Conservation (phyloP, 768 basidiomycete species). For the Exsudoporus frostii region DNA sequence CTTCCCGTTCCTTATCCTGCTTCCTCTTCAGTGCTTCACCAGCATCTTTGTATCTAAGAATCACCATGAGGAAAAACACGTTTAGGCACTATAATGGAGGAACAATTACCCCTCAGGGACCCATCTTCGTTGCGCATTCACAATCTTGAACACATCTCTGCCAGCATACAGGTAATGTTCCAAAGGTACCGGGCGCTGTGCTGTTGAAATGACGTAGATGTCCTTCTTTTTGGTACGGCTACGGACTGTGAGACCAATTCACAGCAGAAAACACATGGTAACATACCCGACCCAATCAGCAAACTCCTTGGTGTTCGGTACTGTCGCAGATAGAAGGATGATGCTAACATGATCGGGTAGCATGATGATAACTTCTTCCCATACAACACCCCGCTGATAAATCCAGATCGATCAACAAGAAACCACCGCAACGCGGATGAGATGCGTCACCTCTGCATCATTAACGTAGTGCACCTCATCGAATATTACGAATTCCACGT, state of each 20-base stretch:
- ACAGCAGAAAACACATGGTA: constrained; percentile 4
- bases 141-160: constrained; percentile 90
- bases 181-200: constrained; percentile 92
- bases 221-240: constrained; percentile 99
- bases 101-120: constrained; percentile 71
- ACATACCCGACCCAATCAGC: constrained; percentile 98
- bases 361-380: constrained; percentile 99
- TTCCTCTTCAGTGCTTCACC: constrained; percentile 86
- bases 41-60: constrained; percentile 80
- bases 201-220: constrained; percentile 97
- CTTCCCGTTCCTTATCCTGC: constrained; percentile 98
- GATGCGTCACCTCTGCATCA: constrained; percentile 79
- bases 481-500: constrained; percentile 99
- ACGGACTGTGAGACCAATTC: constrained; percentile 6
- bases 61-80: constrained; percentile 1
- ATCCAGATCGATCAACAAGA: constrained; percentile 14
- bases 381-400: constrained; percentile 90
- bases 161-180: constrained; percentile 97
- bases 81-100: neutral
- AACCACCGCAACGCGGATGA: neutral
- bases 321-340: constrained; percentile 94
- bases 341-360: constrained; percentile 98
- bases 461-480: constrained; percentile 99
- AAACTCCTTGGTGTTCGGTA: constrained; percentile 97
- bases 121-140: constrained; percentile 68